Evolutionary conservation across 2,329 filamentous ascomycete genomes (phyloP), one percentile per base, ranked within the genome.

Genomic region (Aspergillus unguis): DNA sequence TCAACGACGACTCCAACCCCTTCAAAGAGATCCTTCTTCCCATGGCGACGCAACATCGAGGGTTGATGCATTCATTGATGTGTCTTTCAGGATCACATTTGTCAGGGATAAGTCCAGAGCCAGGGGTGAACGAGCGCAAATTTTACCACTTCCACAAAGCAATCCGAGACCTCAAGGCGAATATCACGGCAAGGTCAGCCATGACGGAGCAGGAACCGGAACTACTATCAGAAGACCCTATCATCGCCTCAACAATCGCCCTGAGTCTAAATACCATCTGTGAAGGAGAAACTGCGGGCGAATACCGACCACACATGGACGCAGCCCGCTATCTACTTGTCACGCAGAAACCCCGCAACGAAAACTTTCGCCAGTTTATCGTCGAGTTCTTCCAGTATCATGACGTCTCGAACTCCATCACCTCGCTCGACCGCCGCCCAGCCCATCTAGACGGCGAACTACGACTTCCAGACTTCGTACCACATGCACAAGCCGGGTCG

Each of bases 21-120:
- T 95, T 95, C 74, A 89, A 89, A 65, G 87, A 90, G 58, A 86
- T 94, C 59, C 76, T 96, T 33, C 77, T 95, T 2, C 88, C 89
- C 1, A 87, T 95, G 75, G 90, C 91, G 2, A 84, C 88, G 38
- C 80, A 85, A 55, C 86, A 95, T 66, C 80, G 85, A 56, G 90
- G 90, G 9, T 77, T 96, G 48, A 95, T 96, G 90, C 91, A 96
- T 68, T 94, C 90, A 8, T 84, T 96, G 45, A 80, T 96, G 48
- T 90, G 88, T 41, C 78, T 96, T 6, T 88, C 90, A 35, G 88
- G 88, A 61, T 90, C 85, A 55, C 90, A 95, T 62, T 70, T 85
- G 48, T 77, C 78, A n/a, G 77, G 76, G 6, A 68, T 78, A 10
- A 76, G 76, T 53, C 76, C 77, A 1, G 76, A 77, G 48, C 72